A percentile compares a stretch with the other conserved stretches of the same genome.
Conservation (phyloP, 1,284 basidiomycete genomes). For the Cryptococcus sp. region DNA sequence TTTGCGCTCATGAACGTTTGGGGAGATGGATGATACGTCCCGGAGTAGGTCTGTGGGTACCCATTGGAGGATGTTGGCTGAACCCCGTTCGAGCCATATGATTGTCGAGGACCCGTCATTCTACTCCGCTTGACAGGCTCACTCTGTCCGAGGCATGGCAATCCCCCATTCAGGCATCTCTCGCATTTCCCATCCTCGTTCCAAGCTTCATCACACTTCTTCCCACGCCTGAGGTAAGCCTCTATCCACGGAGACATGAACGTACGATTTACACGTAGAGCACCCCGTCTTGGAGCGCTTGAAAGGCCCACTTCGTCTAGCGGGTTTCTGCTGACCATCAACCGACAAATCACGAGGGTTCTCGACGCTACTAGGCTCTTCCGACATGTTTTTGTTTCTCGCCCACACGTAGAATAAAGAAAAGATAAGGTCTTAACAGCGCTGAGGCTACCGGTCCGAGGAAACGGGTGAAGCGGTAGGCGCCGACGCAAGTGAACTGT, state of each 20-base stretch:
- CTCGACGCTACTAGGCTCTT: no score
- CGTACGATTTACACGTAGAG: slow-evolving; percentile 16
- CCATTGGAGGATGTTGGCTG: neutral
- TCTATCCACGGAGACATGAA: slow-evolving; percentile 8
- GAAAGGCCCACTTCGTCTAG: slow-evolving; percentile 13
- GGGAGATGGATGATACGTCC: neutral
- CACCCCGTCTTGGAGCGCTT: slow-evolving; percentile 23
- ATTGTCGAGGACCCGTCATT: neutral
- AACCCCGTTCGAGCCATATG: neutral
- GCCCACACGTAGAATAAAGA: no score
- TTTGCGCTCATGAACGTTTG: neutral
- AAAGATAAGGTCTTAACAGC: neutral
- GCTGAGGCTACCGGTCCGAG: neutral
- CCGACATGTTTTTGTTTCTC: no score
- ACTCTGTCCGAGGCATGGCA: slow-evolving; percentile 19
- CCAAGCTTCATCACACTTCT: slow-evolving; percentile 32
- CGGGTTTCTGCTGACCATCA: neutral
- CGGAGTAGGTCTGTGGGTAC: neutral
- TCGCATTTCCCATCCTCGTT: slow-evolving; percentile 20
- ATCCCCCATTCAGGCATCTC: slow-evolving; percentile 20
- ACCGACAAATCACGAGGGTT: no score
- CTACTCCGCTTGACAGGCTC: neutral
- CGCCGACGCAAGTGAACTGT: no score
- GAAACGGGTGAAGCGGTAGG: neutral
- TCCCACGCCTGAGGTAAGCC: slow-evolving; percentile 17